phyloP scores from a whole-genome alignment of 768 basidiomycete species.

The Leucosporidium scottii region DNA sequence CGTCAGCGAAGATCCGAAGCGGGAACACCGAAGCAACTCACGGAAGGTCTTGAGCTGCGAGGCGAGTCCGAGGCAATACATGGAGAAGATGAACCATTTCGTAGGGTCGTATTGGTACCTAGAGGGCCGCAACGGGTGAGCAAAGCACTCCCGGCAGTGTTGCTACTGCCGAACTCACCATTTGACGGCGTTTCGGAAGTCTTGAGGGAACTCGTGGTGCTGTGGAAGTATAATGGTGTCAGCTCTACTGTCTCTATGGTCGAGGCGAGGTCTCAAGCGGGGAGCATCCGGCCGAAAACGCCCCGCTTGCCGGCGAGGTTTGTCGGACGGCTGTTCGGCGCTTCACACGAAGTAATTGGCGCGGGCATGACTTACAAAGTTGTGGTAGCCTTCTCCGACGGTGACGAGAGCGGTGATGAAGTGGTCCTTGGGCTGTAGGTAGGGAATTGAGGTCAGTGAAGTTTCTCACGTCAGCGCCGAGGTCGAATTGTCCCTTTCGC shows the following conservation, averaged over 20 bases:
- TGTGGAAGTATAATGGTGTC: not conserved
- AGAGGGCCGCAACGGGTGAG: not conserved
- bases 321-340: too few species aligned
- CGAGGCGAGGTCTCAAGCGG: too few species aligned
- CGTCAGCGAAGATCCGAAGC: not conserved
- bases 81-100: conserved; percentile 72
- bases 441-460: not conserved
- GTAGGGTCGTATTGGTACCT: conserved; percentile 54
- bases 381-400: conserved; percentile 83
- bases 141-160: too few species aligned
- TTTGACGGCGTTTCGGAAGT: conserved; percentile 64
- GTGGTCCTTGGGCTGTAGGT: conserved; percentile 42
- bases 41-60: conserved; percentile 57
- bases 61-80: conserved; percentile 62
- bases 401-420: conserved; percentile 74
- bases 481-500: too few species aligned
- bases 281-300: too few species aligned
- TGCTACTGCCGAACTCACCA: conserved; percentile 35
- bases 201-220: conserved; percentile 69
- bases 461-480: not conserved
- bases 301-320: too few species aligned
- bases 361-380: conserved; percentile 47
- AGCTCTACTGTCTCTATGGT: too few species aligned
- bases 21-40: not conserved
- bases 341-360: too few species aligned